Evolutionary conservation across 2,329 filamentous ascomycete genomes (phyloP).

Genomic region (Colletotrichum liaoningense): DNA sequence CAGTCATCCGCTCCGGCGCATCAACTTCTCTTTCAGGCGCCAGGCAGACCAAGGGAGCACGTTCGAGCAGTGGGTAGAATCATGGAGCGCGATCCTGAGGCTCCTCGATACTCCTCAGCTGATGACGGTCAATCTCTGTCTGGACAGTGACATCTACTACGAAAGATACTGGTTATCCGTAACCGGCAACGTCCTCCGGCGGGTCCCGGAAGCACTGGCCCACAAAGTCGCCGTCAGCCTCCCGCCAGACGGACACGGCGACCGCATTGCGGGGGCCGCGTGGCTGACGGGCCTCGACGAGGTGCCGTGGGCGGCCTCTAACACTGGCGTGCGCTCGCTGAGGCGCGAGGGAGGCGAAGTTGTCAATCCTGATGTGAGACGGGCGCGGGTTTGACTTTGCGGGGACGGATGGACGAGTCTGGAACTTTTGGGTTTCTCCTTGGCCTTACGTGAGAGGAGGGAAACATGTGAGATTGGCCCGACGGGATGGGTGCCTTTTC

Average conservation of each 20-base stretch:
- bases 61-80: constrained; percentile 22
- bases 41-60: constrained; percentile 8
- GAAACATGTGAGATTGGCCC: constrained; percentile 10
- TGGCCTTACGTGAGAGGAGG: background rate
- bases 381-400: background rate
- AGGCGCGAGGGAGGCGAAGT: constrained; percentile 2
- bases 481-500: background rate
- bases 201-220: constrained; percentile 22
- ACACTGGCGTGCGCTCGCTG: background rate
- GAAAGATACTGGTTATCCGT: constrained; percentile 30
- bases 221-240: constrained; percentile 30
- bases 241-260: constrained; percentile 27
- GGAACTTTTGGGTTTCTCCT: background rate
- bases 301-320: background rate
- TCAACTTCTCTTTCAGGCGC: constrained; percentile 22
- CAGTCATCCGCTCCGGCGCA: constrained; percentile 18
- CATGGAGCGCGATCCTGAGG: constrained; percentile 15
- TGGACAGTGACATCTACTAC: constrained; percentile 29
- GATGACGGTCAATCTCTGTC: constrained; percentile 14
- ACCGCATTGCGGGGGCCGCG: constrained; percentile 5
- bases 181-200: constrained; percentile 23
- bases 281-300: constrained; percentile 5
- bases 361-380: constrained; percentile 3
- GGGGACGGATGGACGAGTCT: background rate
- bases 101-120: constrained; percentile 10